phyloP scores from a whole-genome alignment of 2,329 filamentous ascomycete genomes.

The Neocucurbitaria cava region DNA sequence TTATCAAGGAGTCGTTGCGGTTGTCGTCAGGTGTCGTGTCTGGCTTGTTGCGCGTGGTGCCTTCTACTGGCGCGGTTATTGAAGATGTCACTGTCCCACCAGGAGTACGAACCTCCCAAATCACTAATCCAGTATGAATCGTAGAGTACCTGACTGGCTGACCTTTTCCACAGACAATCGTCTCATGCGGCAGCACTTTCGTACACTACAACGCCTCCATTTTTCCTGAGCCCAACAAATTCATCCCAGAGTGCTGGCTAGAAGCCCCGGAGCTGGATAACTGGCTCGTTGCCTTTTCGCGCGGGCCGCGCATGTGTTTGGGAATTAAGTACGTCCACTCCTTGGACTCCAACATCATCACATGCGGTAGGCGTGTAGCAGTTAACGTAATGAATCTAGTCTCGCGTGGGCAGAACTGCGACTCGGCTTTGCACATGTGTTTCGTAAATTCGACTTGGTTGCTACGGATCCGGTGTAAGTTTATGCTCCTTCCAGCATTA shows the following conservation, averaged over 20 bases:
- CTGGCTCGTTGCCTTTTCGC: conserved; percentile 44
- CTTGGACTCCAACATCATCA: not conserved
- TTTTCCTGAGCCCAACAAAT: conserved; percentile 38
- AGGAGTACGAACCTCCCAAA: conserved; percentile 19
- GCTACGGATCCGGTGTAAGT: conserved; percentile 28
- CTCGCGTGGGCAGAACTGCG: conserved; percentile 46
- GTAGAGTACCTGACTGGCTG: too few relatives aligned
- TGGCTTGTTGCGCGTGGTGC: conserved; percentile 33
- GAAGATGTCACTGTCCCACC: conserved; percentile 25
- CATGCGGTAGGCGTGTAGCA: too few relatives aligned
- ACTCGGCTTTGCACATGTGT: conserved; percentile 37
- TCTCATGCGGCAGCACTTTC: conserved; percentile 41
- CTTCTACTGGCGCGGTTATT: conserved; percentile 29
- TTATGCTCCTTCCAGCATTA: not conserved
- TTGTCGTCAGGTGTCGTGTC: conserved; percentile 44
- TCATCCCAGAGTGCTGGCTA: conserved; percentile 44
- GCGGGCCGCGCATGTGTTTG: conserved; percentile 44
- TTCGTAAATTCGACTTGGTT: conserved; percentile 41
- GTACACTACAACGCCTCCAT: conserved; percentile 42
- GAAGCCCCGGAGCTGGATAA: conserved; percentile 34
- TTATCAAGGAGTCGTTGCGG: conserved; percentile 52
- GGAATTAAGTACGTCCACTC: conserved; percentile 34
- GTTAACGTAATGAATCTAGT: conserved; percentile 8
- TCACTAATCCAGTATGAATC: too few relatives aligned
- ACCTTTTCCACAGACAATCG: conserved; percentile 25